A percentile compares a stretch with the other conserved stretches of the same genome.
These are phyloP conservation scores for Pythium grandisporangium DNA, from an alignment of 352 stramenopile genomes.

Conservation along the genomic window DNA sequence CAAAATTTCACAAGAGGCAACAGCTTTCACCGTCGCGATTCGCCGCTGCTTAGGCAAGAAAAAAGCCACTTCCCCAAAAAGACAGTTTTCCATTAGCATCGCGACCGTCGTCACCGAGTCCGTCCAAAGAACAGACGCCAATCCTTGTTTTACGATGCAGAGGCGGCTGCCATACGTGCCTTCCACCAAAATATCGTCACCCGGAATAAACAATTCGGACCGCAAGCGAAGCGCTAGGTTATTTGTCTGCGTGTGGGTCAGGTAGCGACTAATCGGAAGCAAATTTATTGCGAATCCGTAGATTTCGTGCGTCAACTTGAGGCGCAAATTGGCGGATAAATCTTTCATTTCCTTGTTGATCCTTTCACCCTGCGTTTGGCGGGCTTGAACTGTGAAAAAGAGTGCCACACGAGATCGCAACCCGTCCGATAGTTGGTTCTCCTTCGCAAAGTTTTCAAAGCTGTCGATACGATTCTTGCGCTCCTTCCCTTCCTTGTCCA, in stretches of 20 bases:
- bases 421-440: slow-evolving; percentile 31
- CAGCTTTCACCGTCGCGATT: slow-evolving; percentile 49
- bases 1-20: slow-evolving; percentile 49
- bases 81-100: slow-evolving; percentile 40
- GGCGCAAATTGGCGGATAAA: slow-evolving; percentile 50
- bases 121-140: slow-evolving; percentile 47
- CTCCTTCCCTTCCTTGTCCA: slow-evolving; percentile 65
- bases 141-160: slow-evolving; percentile 43
- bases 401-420: slow-evolving; percentile 41
- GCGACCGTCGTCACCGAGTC: slow-evolving; percentile 39
- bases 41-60: slow-evolving; percentile 50
- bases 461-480: slow-evolving; percentile 59
- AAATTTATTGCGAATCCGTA: slow-evolving; percentile 37
- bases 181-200: slow-evolving; percentile 51
- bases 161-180: slow-evolving; percentile 43
- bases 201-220: slow-evolving; percentile 61
- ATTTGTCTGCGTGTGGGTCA: slow-evolving; percentile 49
- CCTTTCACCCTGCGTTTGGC: slow-evolving; percentile 36
- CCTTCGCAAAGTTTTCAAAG: slow-evolving; percentile 69
- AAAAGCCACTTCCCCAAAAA: slow-evolving; percentile 68
- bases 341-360: slow-evolving; percentile 42
- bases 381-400: slow-evolving; percentile 54
- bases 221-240: slow-evolving; percentile 52
- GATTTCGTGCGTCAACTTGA: slow-evolving; percentile 71
- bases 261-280: slow-evolving; percentile 48